phyloP scores from a whole-genome alignment of 441 rosid genomes.

The Jatropha multifida region DNA sequence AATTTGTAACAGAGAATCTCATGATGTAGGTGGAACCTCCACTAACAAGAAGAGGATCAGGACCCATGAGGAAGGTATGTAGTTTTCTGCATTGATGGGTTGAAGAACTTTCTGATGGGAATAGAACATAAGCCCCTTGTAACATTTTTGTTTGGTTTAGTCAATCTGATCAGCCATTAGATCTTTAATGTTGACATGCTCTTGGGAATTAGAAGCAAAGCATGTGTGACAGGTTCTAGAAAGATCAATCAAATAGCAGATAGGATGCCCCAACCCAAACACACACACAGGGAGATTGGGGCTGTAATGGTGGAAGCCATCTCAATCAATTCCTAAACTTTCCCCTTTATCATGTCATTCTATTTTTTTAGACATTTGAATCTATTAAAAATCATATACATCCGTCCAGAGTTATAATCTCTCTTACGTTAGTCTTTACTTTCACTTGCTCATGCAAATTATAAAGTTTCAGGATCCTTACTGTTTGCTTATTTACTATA shows the following conservation, averaged over 20 bases:
- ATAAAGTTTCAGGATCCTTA: not conserved
- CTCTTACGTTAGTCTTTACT: not conserved
- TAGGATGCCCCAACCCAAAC: not conserved
- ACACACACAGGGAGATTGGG: too few relatives aligned
- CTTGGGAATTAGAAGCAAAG: not conserved
- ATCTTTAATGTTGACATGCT: slow-evolving; percentile 8
- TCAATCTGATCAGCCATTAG: not conserved
- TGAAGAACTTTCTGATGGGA: slow-evolving; percentile 2
- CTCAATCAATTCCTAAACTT: not conserved
- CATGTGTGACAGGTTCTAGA: not conserved
- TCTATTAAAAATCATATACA: not conserved
- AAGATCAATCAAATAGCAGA: not conserved
- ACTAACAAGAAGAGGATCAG: slow-evolving; percentile 65
- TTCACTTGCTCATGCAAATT: not conserved
- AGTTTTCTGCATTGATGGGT: slow-evolving; percentile 3
- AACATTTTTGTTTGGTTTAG: not conserved
- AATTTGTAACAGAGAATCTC: slow-evolving; percentile 9
- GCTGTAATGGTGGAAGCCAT: too few relatives aligned
- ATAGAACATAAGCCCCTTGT: not conserved
- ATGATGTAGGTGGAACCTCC: slow-evolving; percentile 58
- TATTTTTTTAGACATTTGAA: not conserved
- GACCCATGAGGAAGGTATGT: slow-evolving; percentile 79
- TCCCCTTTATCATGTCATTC: not conserved
- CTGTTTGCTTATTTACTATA: not conserved
- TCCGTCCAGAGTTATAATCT: not conserved